phyloP scores from a whole-genome alignment of 768 basidiomycete genomes.

The Rhizopogon vesiculosus region DNA sequence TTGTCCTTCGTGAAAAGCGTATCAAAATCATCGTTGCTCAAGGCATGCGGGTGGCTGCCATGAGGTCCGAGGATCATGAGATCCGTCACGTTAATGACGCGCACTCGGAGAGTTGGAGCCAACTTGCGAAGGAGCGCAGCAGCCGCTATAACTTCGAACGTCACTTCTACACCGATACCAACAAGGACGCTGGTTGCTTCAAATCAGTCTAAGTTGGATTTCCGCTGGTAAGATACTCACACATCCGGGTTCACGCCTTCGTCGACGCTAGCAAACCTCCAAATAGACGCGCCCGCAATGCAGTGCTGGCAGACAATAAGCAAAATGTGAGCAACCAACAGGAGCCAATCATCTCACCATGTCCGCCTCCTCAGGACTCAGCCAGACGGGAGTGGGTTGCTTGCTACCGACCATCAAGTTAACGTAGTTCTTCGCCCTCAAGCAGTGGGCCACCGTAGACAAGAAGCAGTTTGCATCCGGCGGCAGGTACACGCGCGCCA shows the following conservation, averaged over 20 bases:
- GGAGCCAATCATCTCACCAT: constrained; percentile 31
- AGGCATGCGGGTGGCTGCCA: constrained; percentile 75
- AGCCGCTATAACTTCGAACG: constrained; percentile 86
- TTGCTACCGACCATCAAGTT: constrained; percentile 90
- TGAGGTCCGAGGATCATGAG: constrained; percentile 72
- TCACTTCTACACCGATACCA: constrained; percentile 84
- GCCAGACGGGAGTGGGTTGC: constrained; percentile 75
- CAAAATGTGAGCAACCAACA: background rate
- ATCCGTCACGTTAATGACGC: constrained; percentile 88
- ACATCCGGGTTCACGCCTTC: constrained; percentile 70
- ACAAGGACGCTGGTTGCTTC: constrained; percentile 57
- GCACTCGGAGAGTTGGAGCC: constrained; percentile 69
- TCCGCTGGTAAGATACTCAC: constrained; percentile 28
- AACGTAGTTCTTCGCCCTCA: constrained; percentile 80
- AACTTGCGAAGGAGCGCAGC: constrained; percentile 71
- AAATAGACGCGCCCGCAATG: constrained; percentile 80
- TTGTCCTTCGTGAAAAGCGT: constrained; percentile 68
- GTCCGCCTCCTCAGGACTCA: constrained; percentile 72
- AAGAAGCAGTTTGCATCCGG: constrained; percentile 90
- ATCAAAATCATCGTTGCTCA: constrained; percentile 57
- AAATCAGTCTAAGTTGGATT: background rate
- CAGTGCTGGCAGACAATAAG: constrained; percentile 54
- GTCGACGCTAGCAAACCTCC: constrained; percentile 79
- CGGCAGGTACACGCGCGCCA: constrained; percentile 77
- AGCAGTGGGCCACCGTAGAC: constrained; percentile 78